Base-by-base conservation (phyloP, 192 early-diverging fungal species). In the Mortierella claussenii region DNA sequence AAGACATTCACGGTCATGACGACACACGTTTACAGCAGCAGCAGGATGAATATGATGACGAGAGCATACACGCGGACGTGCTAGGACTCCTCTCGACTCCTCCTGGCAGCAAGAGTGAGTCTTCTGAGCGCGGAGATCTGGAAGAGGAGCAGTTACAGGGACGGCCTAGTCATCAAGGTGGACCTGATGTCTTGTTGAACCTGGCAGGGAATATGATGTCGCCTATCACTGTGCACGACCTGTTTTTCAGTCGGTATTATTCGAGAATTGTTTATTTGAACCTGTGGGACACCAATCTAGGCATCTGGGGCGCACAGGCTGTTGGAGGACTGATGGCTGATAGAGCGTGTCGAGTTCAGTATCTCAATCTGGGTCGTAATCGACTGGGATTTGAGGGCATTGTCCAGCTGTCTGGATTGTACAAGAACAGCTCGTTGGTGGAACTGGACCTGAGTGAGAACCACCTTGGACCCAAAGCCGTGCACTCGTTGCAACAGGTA, bases 281-380 rank as follows among this genome's bases (percentile, higher is more conserved):
- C n/a, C 46, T 76, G 1, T 67, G 73, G 58, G 64, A 76, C 27
- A 76, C 73, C 24, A 67, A 76, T 36, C 73, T 76, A 4, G 73
- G 73, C 20, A 67, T 33, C 11, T 76, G 73, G 73, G 73, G 73
- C n/a, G 65, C 73, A 7, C 73, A 76, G 34, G 73, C 73, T 11
- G 73, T 76, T 0, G 73, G 73, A 5, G 73, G 73, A 20, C 20
- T 76, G 23, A 67, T 76, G 73, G 73, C 73, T 7, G 73, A 76
- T 33, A 55, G 58, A 10, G 55, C 34, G 8, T 76, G 73, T 57
- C 50, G 64, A 9, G 53, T 76, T 13, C 57, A 76, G 30, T 76
- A 76, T 15, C 58, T 76, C 21, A 76, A 76, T 28, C 27, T 76
- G 58, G 73, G 64, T 4, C 26, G 73, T n/a, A 76, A 76, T 28